These are phyloP conservation scores for Paradendryphiella salina DNA, from an alignment of 2,329 filamentous ascomycete species.

Conservation along the genomic window DNA sequence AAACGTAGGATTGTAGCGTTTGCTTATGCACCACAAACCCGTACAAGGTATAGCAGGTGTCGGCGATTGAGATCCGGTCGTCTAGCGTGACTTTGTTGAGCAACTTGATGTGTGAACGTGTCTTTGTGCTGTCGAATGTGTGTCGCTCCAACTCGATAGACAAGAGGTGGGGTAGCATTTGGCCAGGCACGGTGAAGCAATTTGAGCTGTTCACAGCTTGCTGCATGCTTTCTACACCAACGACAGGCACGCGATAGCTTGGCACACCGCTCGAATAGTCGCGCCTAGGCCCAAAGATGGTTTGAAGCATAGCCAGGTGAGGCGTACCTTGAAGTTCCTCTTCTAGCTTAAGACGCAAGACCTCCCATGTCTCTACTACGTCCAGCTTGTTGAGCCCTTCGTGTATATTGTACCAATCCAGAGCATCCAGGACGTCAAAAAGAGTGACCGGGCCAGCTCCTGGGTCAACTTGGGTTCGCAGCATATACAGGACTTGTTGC, in stretches of 20 bases:
- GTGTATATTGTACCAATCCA: slow-evolving; percentile 49
- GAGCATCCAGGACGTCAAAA: slow-evolving; percentile 42
- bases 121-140: slow-evolving; percentile 54
- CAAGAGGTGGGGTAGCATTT: slow-evolving; percentile 53
- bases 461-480: slow-evolving; percentile 51
- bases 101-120: slow-evolving; percentile 61
- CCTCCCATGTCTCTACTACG: slow-evolving; percentile 60
- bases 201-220: slow-evolving; percentile 46
- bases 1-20: slow-evolving; percentile 60
- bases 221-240: slow-evolving; percentile 47
- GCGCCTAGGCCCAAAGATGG: slow-evolving; percentile 53
- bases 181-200: slow-evolving; percentile 26
- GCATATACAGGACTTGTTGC: slow-evolving; percentile 56
- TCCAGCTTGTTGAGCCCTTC: slow-evolving; percentile 51
- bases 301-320: slow-evolving; percentile 47
- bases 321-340: slow-evolving; percentile 55
- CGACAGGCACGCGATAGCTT: slow-evolving; percentile 43
- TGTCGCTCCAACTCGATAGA: slow-evolving; percentile 62
- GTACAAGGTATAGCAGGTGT: slow-evolving; percentile 59
- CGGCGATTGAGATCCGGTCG: slow-evolving; percentile 56
- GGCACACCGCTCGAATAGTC: slow-evolving; percentile 40
- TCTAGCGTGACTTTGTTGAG: slow-evolving; percentile 60
- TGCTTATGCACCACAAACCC: slow-evolving; percentile 64
- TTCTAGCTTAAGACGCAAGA: slow-evolving; percentile 56
- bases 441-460: slow-evolving; percentile 40